Conservation (phyloP, 2,329 filamentous ascomycete genomes). For the Nemania sp. region DNA sequence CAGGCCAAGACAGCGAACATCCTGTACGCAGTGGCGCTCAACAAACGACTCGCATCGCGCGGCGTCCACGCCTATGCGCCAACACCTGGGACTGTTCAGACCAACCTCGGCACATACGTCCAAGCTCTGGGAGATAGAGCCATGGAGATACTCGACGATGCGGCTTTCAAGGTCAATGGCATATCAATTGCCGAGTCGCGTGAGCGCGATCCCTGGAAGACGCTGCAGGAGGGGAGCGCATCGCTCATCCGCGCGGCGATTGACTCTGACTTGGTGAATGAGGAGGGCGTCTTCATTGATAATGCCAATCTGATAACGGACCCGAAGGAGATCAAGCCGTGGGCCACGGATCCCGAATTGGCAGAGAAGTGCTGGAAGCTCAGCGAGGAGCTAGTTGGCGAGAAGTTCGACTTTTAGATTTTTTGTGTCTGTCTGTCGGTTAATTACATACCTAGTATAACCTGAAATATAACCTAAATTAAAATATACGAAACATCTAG, state of each 20-base stretch:
- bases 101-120: conserved; percentile 43
- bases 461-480: neutral
- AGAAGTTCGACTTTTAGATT: conserved; percentile 48
- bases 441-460: too few species aligned
- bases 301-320: conserved; percentile 52
- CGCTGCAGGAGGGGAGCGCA: conserved; percentile 56
- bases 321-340: conserved; percentile 46
- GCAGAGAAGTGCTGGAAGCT: conserved; percentile 54
- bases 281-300: conserved; percentile 51
- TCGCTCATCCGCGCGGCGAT: conserved; percentile 59
- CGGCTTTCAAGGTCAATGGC: conserved; percentile 44
- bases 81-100: conserved; percentile 54
- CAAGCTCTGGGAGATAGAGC: conserved; percentile 29
- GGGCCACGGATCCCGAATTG: conserved; percentile 53
- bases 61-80: conserved; percentile 54
- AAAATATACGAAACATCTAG: neutral
- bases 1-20: conserved; percentile 61
- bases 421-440: neutral
- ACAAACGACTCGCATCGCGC: conserved; percentile 35
- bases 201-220: conserved; percentile 46
- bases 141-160: conserved; percentile 42
- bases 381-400: conserved; percentile 55
- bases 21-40: conserved; percentile 56
- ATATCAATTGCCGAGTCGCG: conserved; percentile 39
- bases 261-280: conserved; percentile 54